Conservation (phyloP, 202 grass and related monocot species). For the Thinopyrum obtusiflorum region DNA sequence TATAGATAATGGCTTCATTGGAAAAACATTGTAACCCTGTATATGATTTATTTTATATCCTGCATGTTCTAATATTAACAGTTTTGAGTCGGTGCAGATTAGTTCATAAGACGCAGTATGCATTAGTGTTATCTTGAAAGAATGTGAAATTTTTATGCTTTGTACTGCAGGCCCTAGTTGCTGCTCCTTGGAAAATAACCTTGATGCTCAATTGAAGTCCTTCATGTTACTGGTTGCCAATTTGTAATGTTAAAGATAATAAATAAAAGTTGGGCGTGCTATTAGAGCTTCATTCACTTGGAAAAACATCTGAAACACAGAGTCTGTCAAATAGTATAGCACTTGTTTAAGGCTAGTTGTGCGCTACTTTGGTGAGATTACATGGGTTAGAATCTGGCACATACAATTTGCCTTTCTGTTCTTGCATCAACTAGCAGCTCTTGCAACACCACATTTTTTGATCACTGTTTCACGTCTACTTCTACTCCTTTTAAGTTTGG, state of each 20-base stretch:
- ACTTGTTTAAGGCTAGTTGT: neutral
- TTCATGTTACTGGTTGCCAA: constrained; percentile 37
- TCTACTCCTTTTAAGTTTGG: neutral
- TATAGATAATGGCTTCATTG: neutral
- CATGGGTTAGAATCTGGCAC: constrained; percentile 11
- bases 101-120: constrained; percentile 40
- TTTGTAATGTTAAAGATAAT: constrained; percentile 37
- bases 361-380: neutral
- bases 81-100: constrained; percentile 43
- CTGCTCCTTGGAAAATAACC: constrained; percentile 4
- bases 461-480: neutral
- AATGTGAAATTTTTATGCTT: constrained; percentile 26
- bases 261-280: neutral
- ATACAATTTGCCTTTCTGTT: neutral
- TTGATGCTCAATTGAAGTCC: constrained; percentile 21
- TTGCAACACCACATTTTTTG: constrained; percentile 11
- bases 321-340: neutral
- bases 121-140: constrained; percentile 45
- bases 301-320: neutral
- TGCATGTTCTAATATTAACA: constrained; percentile 44
- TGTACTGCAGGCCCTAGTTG: constrained; percentile 6
- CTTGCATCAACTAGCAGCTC: neutral
- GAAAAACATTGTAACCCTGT: neutral
- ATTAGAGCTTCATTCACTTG: constrained; percentile 4
- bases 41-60: constrained; percentile 13